Percentiles rank a stretch among this genome's conserved stretches.
Conservation (phyloP, 257 asterid genomes). For the Prunella vulgaris region DNA sequence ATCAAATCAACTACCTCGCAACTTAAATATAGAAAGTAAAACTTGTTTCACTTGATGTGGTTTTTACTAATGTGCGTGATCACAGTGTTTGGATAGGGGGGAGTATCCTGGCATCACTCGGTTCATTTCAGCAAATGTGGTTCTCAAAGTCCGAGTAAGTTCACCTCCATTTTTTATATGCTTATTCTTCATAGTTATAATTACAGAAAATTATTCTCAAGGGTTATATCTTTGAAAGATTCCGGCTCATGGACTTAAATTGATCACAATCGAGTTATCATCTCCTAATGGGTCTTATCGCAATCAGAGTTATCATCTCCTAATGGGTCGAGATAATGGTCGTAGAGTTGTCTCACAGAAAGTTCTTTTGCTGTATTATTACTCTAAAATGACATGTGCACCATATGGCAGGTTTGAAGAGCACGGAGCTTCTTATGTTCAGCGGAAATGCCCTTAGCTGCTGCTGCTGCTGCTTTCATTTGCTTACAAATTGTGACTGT, state of each 20-base stretch:
- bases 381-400: background rate
- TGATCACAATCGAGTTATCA: too few relatives aligned
- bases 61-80: slow-evolving; percentile 13
- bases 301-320: too few relatives aligned
- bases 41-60: background rate
- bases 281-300: too few relatives aligned
- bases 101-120: slow-evolving; percentile 97
- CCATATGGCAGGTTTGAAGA: slow-evolving; percentile 64
- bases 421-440: slow-evolving; percentile 85
- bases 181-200: background rate
- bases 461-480: too few relatives aligned
- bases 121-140: slow-evolving; percentile 99
- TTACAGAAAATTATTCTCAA: background rate
- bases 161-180: background rate
- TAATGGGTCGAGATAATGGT: too few relatives aligned
- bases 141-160: slow-evolving; percentile 97
- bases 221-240: background rate
- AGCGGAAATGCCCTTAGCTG: slow-evolving; percentile 78
- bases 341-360: too few relatives aligned
- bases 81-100: slow-evolving; percentile 99
- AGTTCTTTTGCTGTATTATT: background rate
- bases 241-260: background rate
- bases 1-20: background rate
- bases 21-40: background rate
- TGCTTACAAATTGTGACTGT: background rate